Evolutionary conservation across 2,329 filamentous ascomycete genomes (phyloP), one percentile per base, ranked within the genome.

Genomic region (Hortaea sp.): DNA sequence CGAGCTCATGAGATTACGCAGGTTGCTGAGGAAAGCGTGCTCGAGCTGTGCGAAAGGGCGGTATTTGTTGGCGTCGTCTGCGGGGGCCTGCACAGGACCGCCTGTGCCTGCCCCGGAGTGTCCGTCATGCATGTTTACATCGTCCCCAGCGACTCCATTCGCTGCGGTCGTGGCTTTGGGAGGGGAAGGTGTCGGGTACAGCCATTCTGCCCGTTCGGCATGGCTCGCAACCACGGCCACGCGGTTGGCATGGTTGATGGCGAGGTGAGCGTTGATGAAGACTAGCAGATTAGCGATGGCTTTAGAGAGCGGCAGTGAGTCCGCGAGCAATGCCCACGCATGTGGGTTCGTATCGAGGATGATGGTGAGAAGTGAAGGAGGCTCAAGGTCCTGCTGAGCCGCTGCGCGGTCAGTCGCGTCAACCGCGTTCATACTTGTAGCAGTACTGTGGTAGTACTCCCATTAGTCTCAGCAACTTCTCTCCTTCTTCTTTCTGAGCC

Each of bases 281-380:
- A 98, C 84, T 60, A 97, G 82, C 53, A 97, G 78, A 68, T 90
- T 84, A 51, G 90, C 87, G 49, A 98, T 74, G 50, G 88, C 88
- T 60, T 84, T 83, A 42, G 85, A 85, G 50, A 98, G 78, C 29
- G 90, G 81, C 6, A 97, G 80, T 30, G 78, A 78, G 47, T 79
- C 69, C 50, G 82, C 74, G 39, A 97, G 78, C 49, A 86, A 75
- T 5, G 86, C 81, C 92, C 92, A 95, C 57, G 92, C 89, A 57
- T 89, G 85, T 2, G 92, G 92, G 64, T 98, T 98, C 28, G 90
- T 95, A 71, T 98, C 92, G 70, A 98, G 78, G 60, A 98, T 76
- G 59, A 98, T 82, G 56, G 88, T 84, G 44, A 95, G 80, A 32
- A 98, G 81, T 10, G 90, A 94, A 0, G 92, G 87, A 7, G 78